Conservation (phyloP, 129 eudicot species). For the Chrysanthemum lavandulifolium region DNA sequence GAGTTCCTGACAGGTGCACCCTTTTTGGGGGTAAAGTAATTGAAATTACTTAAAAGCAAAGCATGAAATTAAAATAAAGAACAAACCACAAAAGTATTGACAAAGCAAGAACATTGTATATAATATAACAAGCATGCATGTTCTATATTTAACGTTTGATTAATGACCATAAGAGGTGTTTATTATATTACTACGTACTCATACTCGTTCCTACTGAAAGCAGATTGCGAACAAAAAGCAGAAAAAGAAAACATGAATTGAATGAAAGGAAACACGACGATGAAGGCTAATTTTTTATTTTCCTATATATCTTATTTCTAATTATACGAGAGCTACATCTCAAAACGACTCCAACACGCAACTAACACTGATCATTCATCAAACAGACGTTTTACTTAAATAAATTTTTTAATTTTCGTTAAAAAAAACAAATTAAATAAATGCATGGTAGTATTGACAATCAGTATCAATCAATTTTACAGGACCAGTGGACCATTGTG, state of each 20-base stretch:
- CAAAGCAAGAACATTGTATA: slow-evolving; percentile 23
- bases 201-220: neutral
- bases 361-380: no score
- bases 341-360: no score
- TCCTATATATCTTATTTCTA: no score
- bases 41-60: slow-evolving; percentile 20
- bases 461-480: slow-evolving; percentile 36
- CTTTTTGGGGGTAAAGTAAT: slow-evolving; percentile 24
- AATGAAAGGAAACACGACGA: no score
- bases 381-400: no score
- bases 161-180: slow-evolving; percentile 2
- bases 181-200: neutral
- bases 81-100: slow-evolving; percentile 16
- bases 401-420: neutral
- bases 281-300: no score
- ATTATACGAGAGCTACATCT: no score
- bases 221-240: neutral
- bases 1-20: slow-evolving; percentile 35
- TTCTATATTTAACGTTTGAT: neutral
- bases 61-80: slow-evolving; percentile 16
- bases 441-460: slow-evolving; percentile 13
- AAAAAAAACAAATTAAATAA: neutral
- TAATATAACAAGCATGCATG: neutral
- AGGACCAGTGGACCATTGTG: slow-evolving; percentile 33
- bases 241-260: no score